phyloP scores from a whole-genome alignment of 768 basidiomycete species.

The Boletus pseudopeckii region DNA sequence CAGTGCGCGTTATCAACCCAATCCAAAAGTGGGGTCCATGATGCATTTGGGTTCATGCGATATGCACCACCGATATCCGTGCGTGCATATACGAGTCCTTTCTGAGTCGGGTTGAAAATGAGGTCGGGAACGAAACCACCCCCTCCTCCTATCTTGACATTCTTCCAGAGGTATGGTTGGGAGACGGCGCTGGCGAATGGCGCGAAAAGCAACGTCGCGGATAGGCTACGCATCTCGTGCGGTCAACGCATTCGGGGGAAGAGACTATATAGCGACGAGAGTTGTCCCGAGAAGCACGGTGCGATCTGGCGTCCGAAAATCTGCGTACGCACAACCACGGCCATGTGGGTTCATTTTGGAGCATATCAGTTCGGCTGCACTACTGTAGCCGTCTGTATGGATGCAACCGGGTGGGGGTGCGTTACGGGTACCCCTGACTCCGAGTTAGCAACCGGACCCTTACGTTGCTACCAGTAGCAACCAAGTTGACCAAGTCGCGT shows the following conservation, averaged over 20 bases:
- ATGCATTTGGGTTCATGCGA: conserved; percentile 55
- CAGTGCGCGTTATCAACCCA: conserved; percentile 47
- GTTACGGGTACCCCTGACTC: too few species aligned
- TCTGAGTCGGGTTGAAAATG: conserved; percentile 56
- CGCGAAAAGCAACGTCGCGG: neutral
- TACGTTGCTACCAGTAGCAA: too few species aligned
- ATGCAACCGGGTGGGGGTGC: too few species aligned
- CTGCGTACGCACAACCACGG: neutral
- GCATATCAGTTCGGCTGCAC: neutral
- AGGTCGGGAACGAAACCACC: conserved; percentile 52
- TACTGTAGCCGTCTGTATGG: too few species aligned
- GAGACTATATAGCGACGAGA: neutral
- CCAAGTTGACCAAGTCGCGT: too few species aligned
- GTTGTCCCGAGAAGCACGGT: too few species aligned
- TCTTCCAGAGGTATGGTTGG: conserved; percentile 58
- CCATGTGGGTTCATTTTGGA: too few species aligned
- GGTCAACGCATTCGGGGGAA: neutral
- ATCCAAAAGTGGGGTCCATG: conserved; percentile 63
- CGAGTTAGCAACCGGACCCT: too few species aligned
- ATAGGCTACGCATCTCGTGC: neutral
- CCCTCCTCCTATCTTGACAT: conserved; percentile 47
- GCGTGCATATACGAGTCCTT: conserved; percentile 62
- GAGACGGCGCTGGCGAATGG: neutral
- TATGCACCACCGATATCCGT: conserved; percentile 69
- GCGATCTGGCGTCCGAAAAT: neutral